Base-by-base conservation (phyloP, 2,329 filamentous ascomycete genomes). In the Phyllosticta citrichinensis region DNA sequence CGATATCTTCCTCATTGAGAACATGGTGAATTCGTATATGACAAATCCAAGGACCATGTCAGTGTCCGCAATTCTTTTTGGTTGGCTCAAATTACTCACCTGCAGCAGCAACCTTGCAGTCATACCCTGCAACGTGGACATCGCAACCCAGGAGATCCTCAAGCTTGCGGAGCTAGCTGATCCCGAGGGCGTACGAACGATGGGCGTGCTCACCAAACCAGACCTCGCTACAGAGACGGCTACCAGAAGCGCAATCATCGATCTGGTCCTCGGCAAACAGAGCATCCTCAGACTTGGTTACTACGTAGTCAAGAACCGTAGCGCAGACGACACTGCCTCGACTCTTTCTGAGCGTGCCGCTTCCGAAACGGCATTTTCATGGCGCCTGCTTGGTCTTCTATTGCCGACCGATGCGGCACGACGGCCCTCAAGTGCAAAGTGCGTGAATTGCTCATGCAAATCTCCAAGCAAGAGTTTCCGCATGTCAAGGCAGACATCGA, bases 1-100 rank as follows among this genome's bases (percentile, higher is more conserved):
- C 11, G 75, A 77, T 56, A 67, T 67, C 6, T 65, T 69, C 5
- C 62, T 70, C 0, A 68, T 77, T 14, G 63, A 66, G 5, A 58
- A 64, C 4, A 65, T 78, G 27, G 76, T 79, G 0, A 66, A 79
- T 1, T 70, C 71, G 0, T 88, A 88, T 65, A 84, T 88, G 76
- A 66, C 61, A 17, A 68, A 69, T 14, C 63, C 27, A 30, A 3
- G 27, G 2, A 30, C 27, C 6, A 30, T 30, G 27, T 30, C 3
- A 30, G 27, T 30, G 27, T 27, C 27, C 2, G 27, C 9, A 8
- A 30, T 6, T 30, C 5, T 8, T 8, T 2, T 30, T 10, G 1
- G 9, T 30, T 30, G 27, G 9, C 27, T 30, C 25, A 27, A 8
- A 5, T 27, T 5, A 8, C 25, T 27, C 6, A 30, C 27, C 0